phyloP scores from a whole-genome alignment of 352 stramenopile genomes.

The Phytopythium delawarense region DNA sequence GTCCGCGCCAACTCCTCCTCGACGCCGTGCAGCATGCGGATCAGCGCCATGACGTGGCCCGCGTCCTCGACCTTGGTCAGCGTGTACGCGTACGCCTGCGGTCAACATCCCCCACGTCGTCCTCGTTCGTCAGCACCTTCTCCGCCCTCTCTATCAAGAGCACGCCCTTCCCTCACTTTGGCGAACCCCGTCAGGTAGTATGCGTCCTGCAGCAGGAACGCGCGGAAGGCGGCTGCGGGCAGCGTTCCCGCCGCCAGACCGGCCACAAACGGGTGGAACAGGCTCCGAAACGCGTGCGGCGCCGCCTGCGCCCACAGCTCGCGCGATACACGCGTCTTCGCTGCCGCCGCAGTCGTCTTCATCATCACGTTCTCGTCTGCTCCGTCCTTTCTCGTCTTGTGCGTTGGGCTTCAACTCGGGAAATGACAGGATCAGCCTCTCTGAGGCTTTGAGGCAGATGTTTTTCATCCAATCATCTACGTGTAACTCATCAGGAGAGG shows the following conservation, averaged over 20 bases:
- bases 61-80: conserved; percentile 35
- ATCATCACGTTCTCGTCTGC: neutral
- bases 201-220: conserved; percentile 53
- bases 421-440: neutral
- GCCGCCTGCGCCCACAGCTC: conserved; percentile 31
- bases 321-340: neutral
- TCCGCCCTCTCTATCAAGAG: too few relatives aligned
- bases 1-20: conserved; percentile 36
- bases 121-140: neutral
- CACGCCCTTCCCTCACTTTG: conserved; percentile 11
- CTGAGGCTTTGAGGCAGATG: neutral
- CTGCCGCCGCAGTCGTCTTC: neutral
- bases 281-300: conserved; percentile 22
- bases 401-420: conserved; percentile 1
- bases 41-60: conserved; percentile 29
- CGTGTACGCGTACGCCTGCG: conserved; percentile 37
- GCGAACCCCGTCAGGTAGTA: conserved; percentile 50
- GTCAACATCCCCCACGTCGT: neutral
- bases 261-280: conserved; percentile 57
- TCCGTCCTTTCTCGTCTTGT: conserved; percentile 1
- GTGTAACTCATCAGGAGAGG: too few relatives aligned
- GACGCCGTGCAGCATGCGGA: conserved; percentile 39
- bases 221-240: conserved; percentile 25
- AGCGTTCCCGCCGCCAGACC: conserved; percentile 31
- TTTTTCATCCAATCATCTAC: neutral